Evolutionary conservation across 2,329 filamentous ascomycete species (phyloP), one percentile per base, ranked within the genome.

Genomic region (Bertia moriformis): DNA sequence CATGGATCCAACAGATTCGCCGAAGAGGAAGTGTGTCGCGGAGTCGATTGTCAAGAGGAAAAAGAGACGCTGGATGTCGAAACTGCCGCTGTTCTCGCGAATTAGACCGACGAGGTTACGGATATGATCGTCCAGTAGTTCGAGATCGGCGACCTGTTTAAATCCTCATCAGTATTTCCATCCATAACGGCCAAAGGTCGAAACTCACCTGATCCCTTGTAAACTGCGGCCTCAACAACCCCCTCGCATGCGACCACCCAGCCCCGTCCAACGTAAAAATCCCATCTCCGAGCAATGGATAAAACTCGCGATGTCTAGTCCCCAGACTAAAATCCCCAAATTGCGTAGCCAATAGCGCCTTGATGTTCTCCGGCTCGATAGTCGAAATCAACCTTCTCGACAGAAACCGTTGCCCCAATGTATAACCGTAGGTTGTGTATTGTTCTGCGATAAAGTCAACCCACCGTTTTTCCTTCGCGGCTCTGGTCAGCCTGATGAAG

Each of bases 21-120:
- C 71, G 39, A 76, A 72, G 2, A 76, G 51, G 42, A 75, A 69
- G 30, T 67, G 66, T 0, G 69, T 75, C 0, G 69, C 65, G 0
- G 64, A 66, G 43, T 76, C 69, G 18, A 76, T 58, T 0, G 70
- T 73, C 15, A 73, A 52, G 37, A 59, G 59, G 48, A 72, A 73
- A 51, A 73, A 72, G 3, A 69, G 51, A 3, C 63, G 61, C 38
- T 67, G 61, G 3, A 75, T 48, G 44, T 75, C 65, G 7, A 71
- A 56, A 43, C 1, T 30, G 32, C 38, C 37, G 4, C 32, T 7
- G 32, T 35, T 15, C 17, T 35, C 17, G 12, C 10, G 32, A 15
- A 35, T 18, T 7, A 35, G 15, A 7, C 7, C 32, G 17, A 35
- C 7, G 12, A 35, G 15, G 12, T 18, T 10, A 7, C 7, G 15